Evolutionary conservation across 1,284 basidiomycete genomes (phyloP).

Genomic region (Rhodotorula sp.): DNA sequence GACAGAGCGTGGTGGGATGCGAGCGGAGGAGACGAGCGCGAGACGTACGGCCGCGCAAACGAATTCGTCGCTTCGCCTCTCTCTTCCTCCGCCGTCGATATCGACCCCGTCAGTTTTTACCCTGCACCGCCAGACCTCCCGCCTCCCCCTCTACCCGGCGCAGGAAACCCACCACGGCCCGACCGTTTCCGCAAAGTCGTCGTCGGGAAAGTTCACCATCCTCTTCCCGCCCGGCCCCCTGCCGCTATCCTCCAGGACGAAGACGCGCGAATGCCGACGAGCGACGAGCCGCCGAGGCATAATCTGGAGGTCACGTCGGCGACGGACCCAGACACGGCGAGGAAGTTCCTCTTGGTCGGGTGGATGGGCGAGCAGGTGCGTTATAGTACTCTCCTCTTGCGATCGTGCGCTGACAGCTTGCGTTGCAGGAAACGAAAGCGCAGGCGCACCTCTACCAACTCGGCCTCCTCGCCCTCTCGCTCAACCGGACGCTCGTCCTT

Average conservation of each 20-base stretch:
- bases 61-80: background rate
- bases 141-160: background rate
- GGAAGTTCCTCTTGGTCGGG: constrained; percentile 35
- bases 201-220: background rate
- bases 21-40: background rate
- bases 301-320: constrained; percentile 5
- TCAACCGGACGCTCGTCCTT: constrained; percentile 44
- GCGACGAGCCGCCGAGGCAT: background rate
- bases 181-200: background rate
- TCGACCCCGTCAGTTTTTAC: background rate
- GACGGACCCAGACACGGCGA: constrained; percentile 3
- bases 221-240: background rate
- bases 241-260: background rate
- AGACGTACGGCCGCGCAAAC: constrained; percentile 6
- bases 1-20: background rate
- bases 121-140: background rate
- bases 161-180: background rate
- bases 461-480: constrained; percentile 41
- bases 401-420: background rate
- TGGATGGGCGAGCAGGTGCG: constrained; percentile 44
- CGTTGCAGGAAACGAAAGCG: constrained; percentile 42
- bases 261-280: background rate
- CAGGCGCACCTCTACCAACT: constrained; percentile 45
- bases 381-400: background rate
- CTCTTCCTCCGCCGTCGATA: background rate